Evolutionary conservation across 2,329 filamentous ascomycete genomes (phyloP).

Genomic region (Ophiostoma piceae): DNA sequence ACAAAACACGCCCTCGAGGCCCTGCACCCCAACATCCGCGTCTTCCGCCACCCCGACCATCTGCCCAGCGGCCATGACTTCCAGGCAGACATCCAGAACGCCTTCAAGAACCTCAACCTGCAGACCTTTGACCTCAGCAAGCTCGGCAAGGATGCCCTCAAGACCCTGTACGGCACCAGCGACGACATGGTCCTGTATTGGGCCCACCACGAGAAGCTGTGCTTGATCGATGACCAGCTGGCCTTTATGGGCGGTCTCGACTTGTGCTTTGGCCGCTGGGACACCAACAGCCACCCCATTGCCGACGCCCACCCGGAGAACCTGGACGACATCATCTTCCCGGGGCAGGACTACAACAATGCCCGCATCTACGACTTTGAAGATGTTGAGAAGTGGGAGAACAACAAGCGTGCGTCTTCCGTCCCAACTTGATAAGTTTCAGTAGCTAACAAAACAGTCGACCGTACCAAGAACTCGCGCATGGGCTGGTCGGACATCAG

Average conservation of each 20-base stretch:
- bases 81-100: conserved; percentile 61
- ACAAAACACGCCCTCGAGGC: conserved; percentile 74
- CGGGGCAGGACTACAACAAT: conserved; percentile 91
- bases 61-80: conserved; percentile 66
- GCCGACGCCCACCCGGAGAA: conserved; percentile 77
- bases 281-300: conserved; percentile 80
- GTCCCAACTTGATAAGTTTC: not conserved
- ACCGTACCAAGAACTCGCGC: conserved; percentile 69
- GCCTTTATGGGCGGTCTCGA: conserved; percentile 92
- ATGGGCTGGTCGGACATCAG: conserved; percentile 94
- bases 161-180: conserved; percentile 73
- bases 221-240: conserved; percentile 68
- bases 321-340: conserved; percentile 70
- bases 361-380: conserved; percentile 77
- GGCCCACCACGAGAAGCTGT: conserved; percentile 91
- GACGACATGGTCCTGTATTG: conserved; percentile 82
- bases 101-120: conserved; percentile 44
- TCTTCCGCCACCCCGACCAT: conserved; percentile 89
- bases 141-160: conserved; percentile 66
- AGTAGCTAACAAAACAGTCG: conserved; percentile 45
- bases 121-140: conserved; percentile 54
- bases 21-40: conserved; percentile 76
- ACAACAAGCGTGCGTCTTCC: conserved; percentile 61
- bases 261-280: conserved; percentile 82
- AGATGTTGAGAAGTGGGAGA: conserved; percentile 70